Evolutionary conservation across 805 yeast species (phyloP).

Genomic region (Wickerhamiella cacticola): DNA sequence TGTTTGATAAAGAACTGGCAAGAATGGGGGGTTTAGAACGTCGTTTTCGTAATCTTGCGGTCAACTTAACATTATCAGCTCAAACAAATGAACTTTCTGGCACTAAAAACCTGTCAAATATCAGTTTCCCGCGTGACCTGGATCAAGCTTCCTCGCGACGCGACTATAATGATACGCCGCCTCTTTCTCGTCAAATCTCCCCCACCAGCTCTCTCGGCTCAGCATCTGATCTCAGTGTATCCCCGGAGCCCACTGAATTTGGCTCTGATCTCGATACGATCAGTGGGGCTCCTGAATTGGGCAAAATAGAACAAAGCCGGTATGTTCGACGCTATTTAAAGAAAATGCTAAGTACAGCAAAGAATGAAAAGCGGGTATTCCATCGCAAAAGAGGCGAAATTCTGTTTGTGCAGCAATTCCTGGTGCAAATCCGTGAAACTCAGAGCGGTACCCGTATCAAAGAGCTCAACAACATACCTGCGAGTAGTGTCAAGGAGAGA

Average conservation of each 20-base stretch:
- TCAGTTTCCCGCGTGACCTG: too few species aligned
- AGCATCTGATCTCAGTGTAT: background rate
- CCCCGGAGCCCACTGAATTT: background rate
- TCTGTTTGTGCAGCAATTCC: slow-evolving; percentile 52
- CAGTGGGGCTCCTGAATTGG: background rate
- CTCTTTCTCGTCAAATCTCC: background rate
- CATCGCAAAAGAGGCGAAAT: slow-evolving; percentile 41
- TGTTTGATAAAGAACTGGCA: background rate
- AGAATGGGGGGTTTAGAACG: background rate
- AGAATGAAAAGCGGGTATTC: background rate
- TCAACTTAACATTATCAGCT: too few species aligned
- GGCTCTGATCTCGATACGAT: background rate
- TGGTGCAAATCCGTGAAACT: slow-evolving; percentile 43
- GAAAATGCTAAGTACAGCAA: background rate
- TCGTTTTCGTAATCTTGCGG: background rate
- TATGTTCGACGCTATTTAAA: background rate
- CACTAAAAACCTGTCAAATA: too few species aligned
- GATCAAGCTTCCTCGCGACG: too few species aligned
- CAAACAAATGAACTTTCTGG: too few species aligned
- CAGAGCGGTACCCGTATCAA: slow-evolving; percentile 23
- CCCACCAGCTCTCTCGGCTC: background rate
- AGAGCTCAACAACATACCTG: slow-evolving; percentile 41
- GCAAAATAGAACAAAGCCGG: background rate
- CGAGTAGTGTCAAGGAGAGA: slow-evolving; percentile 48
- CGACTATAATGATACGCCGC: too few species aligned